Evolutionary conservation across 2,329 filamentous ascomycete species (phyloP), one percentile per base, ranked within the genome.

Genomic region (Botrytis paeoniae): DNA sequence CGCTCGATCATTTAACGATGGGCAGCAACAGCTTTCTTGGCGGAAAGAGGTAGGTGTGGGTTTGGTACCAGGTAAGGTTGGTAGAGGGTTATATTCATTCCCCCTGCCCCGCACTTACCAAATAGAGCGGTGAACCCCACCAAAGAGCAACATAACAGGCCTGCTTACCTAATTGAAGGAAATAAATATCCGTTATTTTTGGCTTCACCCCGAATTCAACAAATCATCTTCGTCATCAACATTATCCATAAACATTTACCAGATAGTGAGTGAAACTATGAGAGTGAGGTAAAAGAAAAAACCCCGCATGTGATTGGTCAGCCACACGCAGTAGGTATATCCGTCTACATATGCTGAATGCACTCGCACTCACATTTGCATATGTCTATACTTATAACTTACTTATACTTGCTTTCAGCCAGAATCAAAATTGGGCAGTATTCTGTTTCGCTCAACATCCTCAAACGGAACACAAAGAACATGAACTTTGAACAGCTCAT

Each of bases 31-130:
- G 25, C 22, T 25, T 66, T 54, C 64, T 66, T 65, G 59, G 64
- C 62, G 61, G 14, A 45, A 72, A 72, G 22, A 25, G 16, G 54
- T 29, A 18, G 32, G 61, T 51, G 48, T 51, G 48, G 48, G 48
- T 51, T 51, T n/a, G 12, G 22, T n/a, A 14, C 48, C 25, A n/a
- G 48, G 25, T n/a, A 48, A 48, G 43, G 43, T 48, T 48, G 43
- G 45, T 22, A 45, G n/a, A n/a, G 48, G 48, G n/a, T 51, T 72
- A 75, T 75, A 74, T 75, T 76, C 66, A 51, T 43, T 64, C 25
- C 60, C 60, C 37, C n/a, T 22, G 39, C 61, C 61, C 61, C 61
- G 39, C 61, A 64, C 37, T 45, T 43, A 32, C 18, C 39, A 25
- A 12, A 35, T 22, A 32, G 18, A 64, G 62, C 29, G 22, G 20